Evolutionary conservation across 2,329 filamentous ascomycete genomes (phyloP).

Genomic region (Botrytis pseudocinerea): DNA sequence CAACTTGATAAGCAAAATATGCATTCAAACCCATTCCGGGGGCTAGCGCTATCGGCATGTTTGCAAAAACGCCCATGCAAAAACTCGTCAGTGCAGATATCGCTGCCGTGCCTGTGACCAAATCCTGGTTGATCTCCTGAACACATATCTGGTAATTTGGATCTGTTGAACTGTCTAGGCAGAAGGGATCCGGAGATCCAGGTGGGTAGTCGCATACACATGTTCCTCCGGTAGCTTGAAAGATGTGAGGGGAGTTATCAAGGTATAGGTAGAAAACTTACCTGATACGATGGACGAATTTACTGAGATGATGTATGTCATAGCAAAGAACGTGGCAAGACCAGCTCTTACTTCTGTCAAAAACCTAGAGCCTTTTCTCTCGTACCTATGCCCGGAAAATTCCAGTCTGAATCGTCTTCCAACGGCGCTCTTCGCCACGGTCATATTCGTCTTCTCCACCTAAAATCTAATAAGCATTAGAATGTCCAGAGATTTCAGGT

Average conservation of each 20-base stretch:
- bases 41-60: constrained; percentile 69
- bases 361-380: constrained; percentile 66
- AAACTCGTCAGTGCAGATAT: constrained; percentile 79
- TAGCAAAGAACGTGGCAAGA: constrained; percentile 69
- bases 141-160: constrained; percentile 64
- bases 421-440: constrained; percentile 63
- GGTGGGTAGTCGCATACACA: constrained; percentile 26
- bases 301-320: constrained; percentile 74
- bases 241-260: constrained; percentile 14
- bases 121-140: constrained; percentile 57
- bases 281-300: constrained; percentile 49
- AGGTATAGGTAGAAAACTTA: constrained; percentile 1
- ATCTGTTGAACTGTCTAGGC: constrained; percentile 25
- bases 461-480: constrained; percentile 50
- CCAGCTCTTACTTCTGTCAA: constrained; percentile 83
- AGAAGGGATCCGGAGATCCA: constrained; percentile 27
- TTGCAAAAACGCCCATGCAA: constrained; percentile 79
- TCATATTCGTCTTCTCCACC: constrained; percentile 47
- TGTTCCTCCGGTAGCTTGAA: constrained; percentile 29
- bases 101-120: constrained; percentile 82
- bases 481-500: constrained; percentile 30
- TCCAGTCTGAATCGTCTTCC: constrained; percentile 79
- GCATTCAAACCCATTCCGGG: constrained; percentile 83
- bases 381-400: constrained; percentile 68
- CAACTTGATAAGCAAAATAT: constrained; percentile 78